Base-by-base conservation (phyloP, 768 basidiomycete genomes). In the Asterophora lycoperdoides region DNA sequence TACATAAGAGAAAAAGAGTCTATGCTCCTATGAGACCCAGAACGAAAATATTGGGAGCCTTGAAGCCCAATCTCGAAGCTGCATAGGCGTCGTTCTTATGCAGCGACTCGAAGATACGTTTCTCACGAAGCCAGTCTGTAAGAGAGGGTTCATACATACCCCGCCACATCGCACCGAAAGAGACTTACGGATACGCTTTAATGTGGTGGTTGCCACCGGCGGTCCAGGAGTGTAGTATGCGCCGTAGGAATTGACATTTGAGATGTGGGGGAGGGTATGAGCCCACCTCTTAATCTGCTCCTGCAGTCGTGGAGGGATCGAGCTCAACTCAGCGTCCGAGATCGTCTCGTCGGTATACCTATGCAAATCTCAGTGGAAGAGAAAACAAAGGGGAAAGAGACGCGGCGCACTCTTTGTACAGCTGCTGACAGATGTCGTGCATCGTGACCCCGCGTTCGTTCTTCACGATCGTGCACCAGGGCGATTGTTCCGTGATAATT, bases 391-490 rank as follows among this genome's bases (percentile, higher is more conserved):
- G 17, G 47, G 37, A 29, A 42, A 34, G 2, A 23, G 20, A 40
- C n/a, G 20, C 23, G 42, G 72, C 84, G 30, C 52, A 92, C 90
- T 92, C 89, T 64, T 81, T 82, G 73, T 79, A 88, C 38, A 92
- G 66, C n/a, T 74, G 66, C 4, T 73, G 71, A 57, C 83, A 86
- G n/a, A 92, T 75, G 60, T 93, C 88, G 14, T 76, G 77, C 53
- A 87, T 75, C 2, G 88, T 90, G 14, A 93, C 86, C 0, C 89
- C 89, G 0, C 69, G 66, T 13, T 83, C 79, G 59, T 84, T 90
- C 64, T 75, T 80, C 42, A 88, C 75, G 48, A 80, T 80, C 6
- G 84, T 86, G 61, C 85, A 86, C 89, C 89, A 92, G 1, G 90
- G 89, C 37, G 78, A 83, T 36, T 74, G 68, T 39, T 71, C 63